phyloP scores from a whole-genome alignment of 2,329 filamentous ascomycete species.

The Penicillium sp. region DNA sequence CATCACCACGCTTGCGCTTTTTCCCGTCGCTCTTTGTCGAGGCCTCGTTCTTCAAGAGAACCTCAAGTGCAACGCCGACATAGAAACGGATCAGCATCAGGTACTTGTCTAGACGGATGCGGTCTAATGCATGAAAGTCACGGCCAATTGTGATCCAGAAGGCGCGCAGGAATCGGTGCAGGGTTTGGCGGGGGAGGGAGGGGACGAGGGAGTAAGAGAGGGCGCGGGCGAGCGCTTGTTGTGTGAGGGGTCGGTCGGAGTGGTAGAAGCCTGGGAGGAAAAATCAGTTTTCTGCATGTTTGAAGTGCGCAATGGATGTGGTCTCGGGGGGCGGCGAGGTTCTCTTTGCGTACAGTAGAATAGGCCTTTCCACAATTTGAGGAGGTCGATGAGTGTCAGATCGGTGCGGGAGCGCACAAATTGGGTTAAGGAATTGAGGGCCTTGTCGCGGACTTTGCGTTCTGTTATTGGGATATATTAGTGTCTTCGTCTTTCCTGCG shows the following conservation, averaged over 20 bases:
- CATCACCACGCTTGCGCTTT: constrained; percentile 33
- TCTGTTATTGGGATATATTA: constrained; percentile 51
- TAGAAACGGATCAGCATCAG: constrained; percentile 77
- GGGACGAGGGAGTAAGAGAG: constrained; percentile 66
- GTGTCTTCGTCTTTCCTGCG: not conserved
- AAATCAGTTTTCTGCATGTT: not conserved
- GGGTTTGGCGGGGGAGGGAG: constrained; percentile 51
- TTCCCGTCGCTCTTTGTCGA: constrained; percentile 20
- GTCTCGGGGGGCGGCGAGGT: not conserved
- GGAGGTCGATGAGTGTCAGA: constrained; percentile 65
- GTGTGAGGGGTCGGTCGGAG: constrained; percentile 81
- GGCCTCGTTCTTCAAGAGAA: constrained; percentile 33
- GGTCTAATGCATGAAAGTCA: constrained; percentile 69
- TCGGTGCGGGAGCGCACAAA: constrained; percentile 66
- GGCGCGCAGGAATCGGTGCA: constrained; percentile 53
- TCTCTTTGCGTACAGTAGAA: constrained; percentile 66
- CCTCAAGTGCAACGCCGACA: constrained; percentile 64
- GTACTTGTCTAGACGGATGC: constrained; percentile 86
- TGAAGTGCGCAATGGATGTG: not conserved
- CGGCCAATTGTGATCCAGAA: constrained; percentile 69
- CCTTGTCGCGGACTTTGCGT: constrained; percentile 70
- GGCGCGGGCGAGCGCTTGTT: constrained; percentile 75
- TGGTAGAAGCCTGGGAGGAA: constrained; percentile 71
- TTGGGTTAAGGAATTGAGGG: constrained; percentile 69
- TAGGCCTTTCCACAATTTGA: constrained; percentile 92